Evolutionary conservation across 208 protist species (phyloP).

Genomic region (Sergeia podlipaevii): DNA sequence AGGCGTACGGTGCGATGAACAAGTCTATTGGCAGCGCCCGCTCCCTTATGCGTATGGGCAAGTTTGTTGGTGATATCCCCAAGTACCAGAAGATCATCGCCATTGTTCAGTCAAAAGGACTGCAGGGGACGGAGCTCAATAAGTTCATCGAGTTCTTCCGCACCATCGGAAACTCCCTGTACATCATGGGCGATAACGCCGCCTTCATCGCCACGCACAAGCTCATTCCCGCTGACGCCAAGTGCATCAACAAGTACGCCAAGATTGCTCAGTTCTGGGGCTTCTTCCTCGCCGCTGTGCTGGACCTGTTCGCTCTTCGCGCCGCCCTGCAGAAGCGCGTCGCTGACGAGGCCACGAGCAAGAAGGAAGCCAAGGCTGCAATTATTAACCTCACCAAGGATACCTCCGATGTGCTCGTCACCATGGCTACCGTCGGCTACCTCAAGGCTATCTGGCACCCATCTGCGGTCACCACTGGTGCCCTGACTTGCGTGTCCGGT

Average conservation of each 20-base stretch:
- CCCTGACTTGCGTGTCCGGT: conserved; percentile 81
- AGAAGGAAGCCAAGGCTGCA: conserved; percentile 75
- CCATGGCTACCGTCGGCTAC: conserved; percentile 85
- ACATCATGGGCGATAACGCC: conserved; percentile 88
- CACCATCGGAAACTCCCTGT: conserved; percentile 81
- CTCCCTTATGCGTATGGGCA: conserved; percentile 89
- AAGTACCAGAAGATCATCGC: conserved; percentile 66
- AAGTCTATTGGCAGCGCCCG: conserved; percentile 77
- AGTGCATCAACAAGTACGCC: conserved; percentile 45
- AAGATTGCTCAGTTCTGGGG: conserved; percentile 92
- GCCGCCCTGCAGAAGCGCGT: conserved; percentile 51
- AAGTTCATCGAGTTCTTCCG: conserved; percentile 83
- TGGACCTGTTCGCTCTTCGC: conserved; percentile 75
- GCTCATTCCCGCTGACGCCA: conserved; percentile 50
- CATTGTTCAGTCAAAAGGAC: conserved; percentile 29
- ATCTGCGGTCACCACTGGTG: conserved; percentile 47
- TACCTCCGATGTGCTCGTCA: conserved; percentile 71
- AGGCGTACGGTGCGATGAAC: conserved; percentile 50
- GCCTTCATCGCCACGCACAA: conserved; percentile 81
- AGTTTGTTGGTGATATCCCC: conserved; percentile 82
- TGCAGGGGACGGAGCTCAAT: conserved; percentile 42
- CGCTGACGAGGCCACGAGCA: conserved; percentile 41
- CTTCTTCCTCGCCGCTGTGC: conserved; percentile 84
- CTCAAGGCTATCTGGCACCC: conserved; percentile 70
- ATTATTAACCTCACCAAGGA: conserved; percentile 80